Percentiles rank a stretch among this genome's conserved stretches.
These are phyloP conservation scores for Aspergillus sp. DNA, from an alignment of 2,329 filamentous ascomycete genomes.

Conservation along the genomic window DNA sequence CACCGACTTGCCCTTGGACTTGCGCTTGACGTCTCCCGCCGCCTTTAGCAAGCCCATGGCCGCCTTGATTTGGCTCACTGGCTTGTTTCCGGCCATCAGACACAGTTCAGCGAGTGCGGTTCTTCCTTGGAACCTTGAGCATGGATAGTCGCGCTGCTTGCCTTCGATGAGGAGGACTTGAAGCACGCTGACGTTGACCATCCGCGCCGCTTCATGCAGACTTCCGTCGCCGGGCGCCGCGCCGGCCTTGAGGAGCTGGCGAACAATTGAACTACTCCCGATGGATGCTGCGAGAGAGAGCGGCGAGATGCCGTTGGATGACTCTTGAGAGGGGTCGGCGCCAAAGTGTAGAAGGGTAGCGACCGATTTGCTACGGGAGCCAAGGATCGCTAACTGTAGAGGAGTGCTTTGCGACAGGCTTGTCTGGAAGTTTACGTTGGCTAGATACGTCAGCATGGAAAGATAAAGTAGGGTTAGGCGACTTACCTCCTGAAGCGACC, in stretches of 20 bases:
- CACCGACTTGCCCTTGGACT: conserved; percentile 12
- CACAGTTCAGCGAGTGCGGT: conserved; percentile 15
- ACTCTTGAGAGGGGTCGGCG: conserved; percentile 12
- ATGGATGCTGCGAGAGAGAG: conserved; percentile 5
- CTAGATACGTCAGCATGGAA: not conserved
- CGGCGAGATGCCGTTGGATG: conserved; percentile 2
- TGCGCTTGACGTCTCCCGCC: conserved; percentile 10
- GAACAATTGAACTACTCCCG: conserved; percentile 1
- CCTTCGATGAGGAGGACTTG: conserved; percentile 7
- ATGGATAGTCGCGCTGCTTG: conserved; percentile 15
- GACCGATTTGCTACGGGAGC: conserved; percentile 5
- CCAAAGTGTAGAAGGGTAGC: not conserved
- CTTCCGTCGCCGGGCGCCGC: conserved; percentile 9
- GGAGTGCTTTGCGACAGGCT: conserved; percentile 9
- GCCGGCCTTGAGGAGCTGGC: conserved; percentile 5
- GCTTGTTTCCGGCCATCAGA: not conserved
- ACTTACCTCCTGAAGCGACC: conserved; percentile 8
- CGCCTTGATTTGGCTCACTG: conserved; percentile 12
- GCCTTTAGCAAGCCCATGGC: conserved; percentile 7
- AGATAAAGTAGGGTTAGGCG: not conserved
- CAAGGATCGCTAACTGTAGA: conserved; percentile 13
- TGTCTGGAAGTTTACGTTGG: conserved; percentile 10
- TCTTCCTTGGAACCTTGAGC: conserved; percentile 11
- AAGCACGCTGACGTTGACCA: conserved; percentile 12
- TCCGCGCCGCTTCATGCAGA: conserved; percentile 13